These are phyloP conservation scores for Backusella circina DNA, from an alignment of 192 early-diverging fungal species.

Conservation along the genomic window DNA sequence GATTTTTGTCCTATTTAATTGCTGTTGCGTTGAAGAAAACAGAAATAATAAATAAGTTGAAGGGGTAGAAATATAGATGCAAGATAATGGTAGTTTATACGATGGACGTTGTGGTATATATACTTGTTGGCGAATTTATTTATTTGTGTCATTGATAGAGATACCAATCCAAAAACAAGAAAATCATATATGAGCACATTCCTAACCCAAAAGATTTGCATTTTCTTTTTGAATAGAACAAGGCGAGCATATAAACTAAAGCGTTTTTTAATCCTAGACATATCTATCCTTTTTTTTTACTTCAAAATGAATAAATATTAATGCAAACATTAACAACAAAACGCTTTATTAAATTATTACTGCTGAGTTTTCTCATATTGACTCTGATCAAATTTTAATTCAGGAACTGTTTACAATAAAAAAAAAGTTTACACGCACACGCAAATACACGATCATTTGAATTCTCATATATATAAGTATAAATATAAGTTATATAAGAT, in stretches of 20 bases:
- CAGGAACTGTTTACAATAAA: neutral
- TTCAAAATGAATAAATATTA: neutral
- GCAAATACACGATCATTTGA: neutral
- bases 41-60: neutral
- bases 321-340: neutral
- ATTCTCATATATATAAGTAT: neutral
- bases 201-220: neutral
- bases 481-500: neutral
- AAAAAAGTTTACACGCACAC: neutral
- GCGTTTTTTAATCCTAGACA: neutral
- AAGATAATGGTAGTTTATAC: neutral
- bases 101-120: neutral
- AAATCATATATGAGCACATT: neutral
- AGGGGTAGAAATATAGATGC: neutral
- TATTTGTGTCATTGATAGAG: neutral
- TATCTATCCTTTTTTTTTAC: neutral
- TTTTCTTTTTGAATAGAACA: neutral
- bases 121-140: neutral
- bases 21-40: neutral
- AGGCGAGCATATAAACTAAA: neutral
- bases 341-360: neutral
- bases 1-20: neutral
- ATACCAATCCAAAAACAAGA: neutral
- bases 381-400: neutral
- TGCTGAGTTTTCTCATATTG: neutral